Evolutionary conservation across 768 basidiomycete genomes (phyloP).

Genomic region (Amylocystis lapponica): DNA sequence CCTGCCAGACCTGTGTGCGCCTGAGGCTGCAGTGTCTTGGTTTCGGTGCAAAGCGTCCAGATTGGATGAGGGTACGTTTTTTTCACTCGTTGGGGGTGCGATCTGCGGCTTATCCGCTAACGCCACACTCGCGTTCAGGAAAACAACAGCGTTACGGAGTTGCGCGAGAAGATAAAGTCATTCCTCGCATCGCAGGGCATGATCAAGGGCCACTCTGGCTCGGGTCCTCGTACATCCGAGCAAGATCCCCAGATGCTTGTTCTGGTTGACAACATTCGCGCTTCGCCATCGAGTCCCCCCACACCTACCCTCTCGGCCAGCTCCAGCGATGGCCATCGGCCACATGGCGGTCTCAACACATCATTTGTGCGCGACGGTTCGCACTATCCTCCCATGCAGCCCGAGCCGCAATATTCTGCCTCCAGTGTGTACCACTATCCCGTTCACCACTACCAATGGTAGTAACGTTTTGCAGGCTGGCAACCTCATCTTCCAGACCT

Average conservation of each 20-base stretch:
- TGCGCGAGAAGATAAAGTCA: constrained; percentile 74
- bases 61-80: constrained; percentile 70
- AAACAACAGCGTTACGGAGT: constrained; percentile 56
- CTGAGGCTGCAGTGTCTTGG: constrained; percentile 81
- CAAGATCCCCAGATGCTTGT: constrained; percentile 52
- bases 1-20: constrained; percentile 72
- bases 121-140: constrained; percentile 39
- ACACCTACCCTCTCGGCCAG: constrained; percentile 44
- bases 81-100: constrained; percentile 9
- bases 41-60: constrained; percentile 80
- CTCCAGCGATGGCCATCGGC: constrained; percentile 35
- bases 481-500: constrained; percentile 22
- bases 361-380: constrained; percentile 27
- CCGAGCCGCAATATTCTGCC: constrained; percentile 10
- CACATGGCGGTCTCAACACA: constrained; percentile 22
- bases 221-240: constrained; percentile 53
- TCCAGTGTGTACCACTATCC: constrained; percentile 24
- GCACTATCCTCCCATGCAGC: constrained; percentile 22
- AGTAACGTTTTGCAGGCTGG: constrained; percentile 25
- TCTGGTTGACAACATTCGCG: constrained; percentile 39
- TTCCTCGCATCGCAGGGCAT: constrained; percentile 80
- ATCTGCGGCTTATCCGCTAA: constrained; percentile 7
- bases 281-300: constrained; percentile 35
- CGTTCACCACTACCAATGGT: constrained; percentile 13
- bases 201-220: constrained; percentile 84